Evolutionary conservation across 2,329 filamentous ascomycete species (phyloP).

Genomic region (Daldinia sp.): DNA sequence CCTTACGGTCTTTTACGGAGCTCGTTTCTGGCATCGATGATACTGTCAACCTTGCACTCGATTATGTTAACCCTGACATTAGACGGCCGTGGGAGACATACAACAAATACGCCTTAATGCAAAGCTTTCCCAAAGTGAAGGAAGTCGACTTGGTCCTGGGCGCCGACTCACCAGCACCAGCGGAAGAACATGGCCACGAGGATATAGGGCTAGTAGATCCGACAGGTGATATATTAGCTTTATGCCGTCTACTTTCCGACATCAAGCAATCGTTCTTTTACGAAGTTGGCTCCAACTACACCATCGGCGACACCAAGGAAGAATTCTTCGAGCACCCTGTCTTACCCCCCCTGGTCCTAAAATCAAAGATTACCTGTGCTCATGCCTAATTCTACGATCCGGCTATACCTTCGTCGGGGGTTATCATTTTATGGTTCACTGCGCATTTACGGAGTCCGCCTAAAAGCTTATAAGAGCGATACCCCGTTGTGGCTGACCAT

Average conservation of each 20-base stretch:
- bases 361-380: constrained; percentile 38
- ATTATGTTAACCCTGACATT: constrained; percentile 54
- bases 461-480: not conserved
- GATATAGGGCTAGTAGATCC: constrained; percentile 39
- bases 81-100: constrained; percentile 60
- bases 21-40: constrained; percentile 49
- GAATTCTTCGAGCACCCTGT: constrained; percentile 34
- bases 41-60: constrained; percentile 54
- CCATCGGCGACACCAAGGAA: constrained; percentile 37
- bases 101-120: constrained; percentile 57
- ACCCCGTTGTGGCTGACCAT: not conserved
- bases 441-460: constrained; percentile 12
- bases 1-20: constrained; percentile 52
- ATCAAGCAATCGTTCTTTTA: constrained; percentile 46
- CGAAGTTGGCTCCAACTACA: constrained; percentile 42
- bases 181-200: constrained; percentile 24
- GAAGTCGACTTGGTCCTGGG: constrained; percentile 51
- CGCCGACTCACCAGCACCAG: constrained; percentile 11
- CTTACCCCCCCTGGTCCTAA: constrained; percentile 44
- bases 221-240: constrained; percentile 33
- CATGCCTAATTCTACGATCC: constrained; percentile 1
- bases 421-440: constrained; percentile 9
- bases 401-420: not conserved
- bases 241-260: constrained; percentile 41
- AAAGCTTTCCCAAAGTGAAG: constrained; percentile 51